These are phyloP conservation scores for Aspergillus sp. DNA, from an alignment of 2,329 filamentous ascomycete genomes.

Conservation along the genomic window DNA sequence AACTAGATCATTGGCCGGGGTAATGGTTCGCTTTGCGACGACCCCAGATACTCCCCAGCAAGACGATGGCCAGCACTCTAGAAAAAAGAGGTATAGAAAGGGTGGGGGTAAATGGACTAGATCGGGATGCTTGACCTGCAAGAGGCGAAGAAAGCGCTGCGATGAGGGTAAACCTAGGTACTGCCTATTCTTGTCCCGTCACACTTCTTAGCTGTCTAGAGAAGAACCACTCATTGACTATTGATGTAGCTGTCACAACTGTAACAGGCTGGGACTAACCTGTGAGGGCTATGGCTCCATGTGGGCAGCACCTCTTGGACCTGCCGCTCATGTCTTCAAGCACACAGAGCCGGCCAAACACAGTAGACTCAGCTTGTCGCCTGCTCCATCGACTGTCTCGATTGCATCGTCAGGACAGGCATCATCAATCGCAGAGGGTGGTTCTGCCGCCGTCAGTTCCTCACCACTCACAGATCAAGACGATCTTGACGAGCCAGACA, in stretches of 20 bases:
- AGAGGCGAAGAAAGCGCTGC: conserved; percentile 38
- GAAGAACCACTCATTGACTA: background rate
- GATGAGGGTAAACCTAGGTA: conserved; percentile 40
- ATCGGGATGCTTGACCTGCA: conserved; percentile 42
- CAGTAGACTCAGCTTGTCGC: conserved; percentile 20
- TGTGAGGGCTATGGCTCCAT: conserved; percentile 41
- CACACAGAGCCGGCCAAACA: conserved; percentile 20
- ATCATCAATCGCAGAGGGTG: conserved; percentile 4
- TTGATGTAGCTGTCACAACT: conserved; percentile 31
- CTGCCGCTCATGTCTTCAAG: conserved; percentile 31
- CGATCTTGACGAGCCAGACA: background rate
- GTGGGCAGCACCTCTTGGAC: conserved; percentile 36
- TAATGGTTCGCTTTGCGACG: conserved; percentile 5
- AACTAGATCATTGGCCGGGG: conserved; percentile 1
- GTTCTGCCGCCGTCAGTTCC: background rate
- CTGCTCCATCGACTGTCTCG: conserved; percentile 16
- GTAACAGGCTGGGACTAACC: conserved; percentile 31
- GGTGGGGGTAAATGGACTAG: conserved; percentile 37
- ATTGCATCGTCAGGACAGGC: conserved; percentile 10
- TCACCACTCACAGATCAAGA: conserved; percentile 1
- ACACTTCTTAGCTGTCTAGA: background rate
- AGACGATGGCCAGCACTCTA: background rate
- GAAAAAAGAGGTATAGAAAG: conserved; percentile 24
- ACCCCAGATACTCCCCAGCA: background rate
- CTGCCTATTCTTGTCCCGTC: background rate